A percentile compares a stretch with the other conserved stretches of the same genome.
phyloP scores from a whole-genome alignment of 352 stramenopile species.

The Pythium rhizo-oryzae region DNA sequence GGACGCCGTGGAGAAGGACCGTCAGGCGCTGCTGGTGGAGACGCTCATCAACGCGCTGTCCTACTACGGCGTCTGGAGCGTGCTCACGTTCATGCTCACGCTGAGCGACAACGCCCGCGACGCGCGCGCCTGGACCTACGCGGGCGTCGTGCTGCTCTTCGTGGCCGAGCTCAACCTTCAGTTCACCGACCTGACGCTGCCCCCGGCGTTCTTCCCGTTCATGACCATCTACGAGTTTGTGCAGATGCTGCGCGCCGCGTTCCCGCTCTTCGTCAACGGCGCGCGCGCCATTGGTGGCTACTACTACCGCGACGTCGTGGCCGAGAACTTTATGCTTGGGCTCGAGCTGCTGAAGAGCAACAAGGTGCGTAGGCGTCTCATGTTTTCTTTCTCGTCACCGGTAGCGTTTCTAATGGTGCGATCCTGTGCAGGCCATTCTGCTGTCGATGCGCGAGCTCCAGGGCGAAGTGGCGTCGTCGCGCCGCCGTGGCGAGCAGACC shows the following conservation, averaged over 20 bases:
- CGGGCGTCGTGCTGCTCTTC: conserved; percentile 93
- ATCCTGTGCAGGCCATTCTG: conserved; percentile 56
- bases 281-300: conserved; percentile 94
- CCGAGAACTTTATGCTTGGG: conserved; percentile 73
- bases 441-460: conserved; percentile 80
- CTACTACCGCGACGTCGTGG: conserved; percentile 76
- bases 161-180: conserved; percentile 94
- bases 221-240: conserved; percentile 93
- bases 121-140: conserved; percentile 94
- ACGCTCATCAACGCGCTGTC: conserved; percentile 91
- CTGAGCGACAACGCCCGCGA: conserved; percentile 89
- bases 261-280: conserved; percentile 97
- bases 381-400: too few species aligned
- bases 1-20: conserved; percentile 86
- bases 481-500: conserved; percentile 43
- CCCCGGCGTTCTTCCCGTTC: conserved; percentile 66
- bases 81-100: conserved; percentile 96
- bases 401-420: background rate
- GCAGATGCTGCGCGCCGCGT: conserved; percentile 91
- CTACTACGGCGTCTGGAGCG: conserved; percentile 96
- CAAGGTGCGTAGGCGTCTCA: conserved; percentile 35
- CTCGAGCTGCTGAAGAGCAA: conserved; percentile 85
- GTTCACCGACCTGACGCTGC: conserved; percentile 60
- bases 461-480: conserved; percentile 69
- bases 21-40: conserved; percentile 89